These are phyloP conservation scores for Claviceps capensis DNA, from an alignment of 2,329 filamentous ascomycete genomes.

Conservation along the genomic window DNA sequence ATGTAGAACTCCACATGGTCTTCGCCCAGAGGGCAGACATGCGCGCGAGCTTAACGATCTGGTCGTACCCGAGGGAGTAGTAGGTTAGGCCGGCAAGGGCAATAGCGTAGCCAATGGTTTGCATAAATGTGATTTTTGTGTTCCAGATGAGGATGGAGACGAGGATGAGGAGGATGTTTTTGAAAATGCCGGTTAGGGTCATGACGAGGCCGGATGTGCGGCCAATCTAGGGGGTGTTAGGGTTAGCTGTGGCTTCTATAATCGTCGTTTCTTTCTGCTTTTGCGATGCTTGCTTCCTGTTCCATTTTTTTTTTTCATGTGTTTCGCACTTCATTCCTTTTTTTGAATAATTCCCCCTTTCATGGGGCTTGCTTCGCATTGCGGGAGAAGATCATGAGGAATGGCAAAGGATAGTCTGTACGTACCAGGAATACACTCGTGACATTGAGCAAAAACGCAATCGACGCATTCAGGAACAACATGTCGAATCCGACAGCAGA, in stretches of 20 bases:
- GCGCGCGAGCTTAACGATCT: conserved; percentile 14
- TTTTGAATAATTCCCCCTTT: not conserved
- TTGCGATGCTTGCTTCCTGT: not conserved
- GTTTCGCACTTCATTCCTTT: too few species aligned
- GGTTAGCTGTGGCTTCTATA: conserved; percentile 2
- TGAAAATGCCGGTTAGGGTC: conserved; percentile 74
- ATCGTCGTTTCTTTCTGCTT: not conserved
- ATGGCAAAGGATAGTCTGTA: conserved; percentile 6
- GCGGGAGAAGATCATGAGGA: not conserved
- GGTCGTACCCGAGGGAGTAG: conserved; percentile 31
- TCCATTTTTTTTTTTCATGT: not conserved
- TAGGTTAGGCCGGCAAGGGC: conserved; percentile 40
- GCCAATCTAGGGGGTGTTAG: conserved; percentile 48
- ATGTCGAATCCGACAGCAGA: conserved; percentile 49
- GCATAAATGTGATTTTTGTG: conserved; percentile 55
- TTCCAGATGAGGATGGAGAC: conserved; percentile 67
- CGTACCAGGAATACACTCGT: conserved; percentile 76
- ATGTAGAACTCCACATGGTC: conserved; percentile 11
- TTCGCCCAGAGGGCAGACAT: conserved; percentile 13
- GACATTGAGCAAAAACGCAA: conserved; percentile 71
- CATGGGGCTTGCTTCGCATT: not conserved
- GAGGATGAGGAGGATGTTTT: conserved; percentile 72
- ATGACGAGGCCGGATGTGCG: conserved; percentile 79
- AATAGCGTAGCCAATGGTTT: conserved; percentile 66
- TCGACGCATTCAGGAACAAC: conserved; percentile 58